A percentile compares a stretch with the other conserved stretches of the same genome.
Conservation (phyloP, 306 rosid species). For the Chamaecrista fasciculata region DNA sequence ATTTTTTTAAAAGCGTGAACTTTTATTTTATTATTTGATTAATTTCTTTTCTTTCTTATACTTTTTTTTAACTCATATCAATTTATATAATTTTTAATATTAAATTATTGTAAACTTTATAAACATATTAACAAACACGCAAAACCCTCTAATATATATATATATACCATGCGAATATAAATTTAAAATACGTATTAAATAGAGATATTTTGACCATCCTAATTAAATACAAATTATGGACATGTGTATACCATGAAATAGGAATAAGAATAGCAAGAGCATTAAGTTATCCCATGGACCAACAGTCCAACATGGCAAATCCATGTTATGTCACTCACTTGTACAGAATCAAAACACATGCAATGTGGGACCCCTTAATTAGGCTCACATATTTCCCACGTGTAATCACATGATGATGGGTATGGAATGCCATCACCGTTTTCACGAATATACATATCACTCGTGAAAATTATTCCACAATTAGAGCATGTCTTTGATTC, state of each 20-base stretch:
- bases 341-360: slow-evolving; percentile 75
- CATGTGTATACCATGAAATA: slow-evolving; percentile 13
- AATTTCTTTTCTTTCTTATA: no score
- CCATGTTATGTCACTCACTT: slow-evolving; percentile 54
- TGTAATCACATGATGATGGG: slow-evolving; percentile 77
- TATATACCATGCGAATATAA: no score
- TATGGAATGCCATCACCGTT: slow-evolving; percentile 46
- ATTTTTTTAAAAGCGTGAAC: no score
- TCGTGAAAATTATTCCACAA: slow-evolving; percentile 20
- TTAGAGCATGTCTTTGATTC: slow-evolving; percentile 3
- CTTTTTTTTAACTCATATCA: no score
- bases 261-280: slow-evolving; percentile 44
- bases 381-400: slow-evolving; percentile 50
- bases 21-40: no score
- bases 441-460: slow-evolving; percentile 35
- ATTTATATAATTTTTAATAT: no score
- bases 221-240: no score
- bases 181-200: no score
- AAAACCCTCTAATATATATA: no score
- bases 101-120: no score
- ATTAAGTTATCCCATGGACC: slow-evolving; percentile 45
- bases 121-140: no score
- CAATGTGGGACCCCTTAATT: slow-evolving; percentile 42
- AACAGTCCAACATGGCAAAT: slow-evolving; percentile 62
- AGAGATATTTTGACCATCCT: no score